Percentiles rank a stretch among this genome's conserved stretches.
Conservation (phyloP, 2,329 filamentous ascomycete species). For the Magnaporthiopsis poae region DNA sequence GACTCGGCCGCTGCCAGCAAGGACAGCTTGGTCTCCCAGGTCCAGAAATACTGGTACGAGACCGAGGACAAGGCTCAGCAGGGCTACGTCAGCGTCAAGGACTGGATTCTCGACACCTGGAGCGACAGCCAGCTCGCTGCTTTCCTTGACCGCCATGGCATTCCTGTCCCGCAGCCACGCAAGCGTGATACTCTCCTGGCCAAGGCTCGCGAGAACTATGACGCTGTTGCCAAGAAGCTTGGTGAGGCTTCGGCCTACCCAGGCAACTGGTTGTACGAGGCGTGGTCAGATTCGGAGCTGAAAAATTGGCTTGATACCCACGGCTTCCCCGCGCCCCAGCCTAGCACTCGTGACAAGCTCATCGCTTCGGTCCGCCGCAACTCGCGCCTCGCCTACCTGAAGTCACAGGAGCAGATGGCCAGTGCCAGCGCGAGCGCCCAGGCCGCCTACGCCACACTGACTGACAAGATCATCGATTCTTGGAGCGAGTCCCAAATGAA, state of each 20-base stretch:
- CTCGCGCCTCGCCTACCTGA: constrained; percentile 66
- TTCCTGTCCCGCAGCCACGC: constrained; percentile 79
- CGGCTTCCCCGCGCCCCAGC: constrained; percentile 78
- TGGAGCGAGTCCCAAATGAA: constrained; percentile 88
- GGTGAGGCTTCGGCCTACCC: constrained; percentile 79
- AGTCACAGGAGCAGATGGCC: constrained; percentile 50
- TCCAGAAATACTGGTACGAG: constrained; percentile 68
- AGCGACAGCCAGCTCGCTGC: constrained; percentile 86
- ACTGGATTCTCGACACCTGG: constrained; percentile 95
- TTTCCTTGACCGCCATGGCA: constrained; percentile 79
- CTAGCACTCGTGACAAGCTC: constrained; percentile 72
- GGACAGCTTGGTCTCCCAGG: constrained; percentile 57
- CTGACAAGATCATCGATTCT: constrained; percentile 73
- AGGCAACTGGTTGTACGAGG: constrained; percentile 84
- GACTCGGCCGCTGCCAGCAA: constrained; percentile 57
- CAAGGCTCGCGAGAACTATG: constrained; percentile 71
- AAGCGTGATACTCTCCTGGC: constrained; percentile 73
- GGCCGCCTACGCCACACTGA: constrained; percentile 62
- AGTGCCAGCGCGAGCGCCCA: constrained; percentile 56
- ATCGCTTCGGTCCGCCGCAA: constrained; percentile 86
- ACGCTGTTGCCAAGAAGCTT: constrained; percentile 59
- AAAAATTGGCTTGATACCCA: constrained; percentile 89
- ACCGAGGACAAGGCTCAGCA: constrained; percentile 66
- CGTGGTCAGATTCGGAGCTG: constrained; percentile 86
- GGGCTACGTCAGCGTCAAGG: constrained; percentile 62